Evolutionary conservation across 2,329 filamentous ascomycete species (phyloP).

Genomic region (Fusarium xyrophilum): DNA sequence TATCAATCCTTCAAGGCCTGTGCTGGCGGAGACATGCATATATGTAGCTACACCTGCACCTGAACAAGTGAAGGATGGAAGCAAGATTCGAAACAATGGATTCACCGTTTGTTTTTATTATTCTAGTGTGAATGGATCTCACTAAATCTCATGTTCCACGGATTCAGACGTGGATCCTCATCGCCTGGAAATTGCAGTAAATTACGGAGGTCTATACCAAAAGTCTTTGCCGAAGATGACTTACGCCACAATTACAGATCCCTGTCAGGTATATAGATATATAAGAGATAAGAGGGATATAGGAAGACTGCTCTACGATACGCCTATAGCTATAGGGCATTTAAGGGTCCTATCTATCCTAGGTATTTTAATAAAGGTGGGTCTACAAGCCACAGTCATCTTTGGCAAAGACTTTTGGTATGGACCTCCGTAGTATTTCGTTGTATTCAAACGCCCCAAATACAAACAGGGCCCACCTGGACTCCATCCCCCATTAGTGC

Average conservation of each 20-base stretch:
- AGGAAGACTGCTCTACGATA: too few relatives aligned
- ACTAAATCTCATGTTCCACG: neutral
- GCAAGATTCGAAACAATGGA: slow-evolving; percentile 28
- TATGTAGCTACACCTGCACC: slow-evolving; percentile 1
- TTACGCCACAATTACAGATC: too few relatives aligned
- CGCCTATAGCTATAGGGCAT: too few relatives aligned
- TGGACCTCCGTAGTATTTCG: too few relatives aligned
- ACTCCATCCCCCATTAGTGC: slow-evolving; percentile 21
- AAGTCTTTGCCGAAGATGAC: too few relatives aligned
- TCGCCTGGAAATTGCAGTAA: slow-evolving; percentile 35
- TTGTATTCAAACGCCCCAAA: slow-evolving; percentile 33
- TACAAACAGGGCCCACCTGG: slow-evolving; percentile 27
- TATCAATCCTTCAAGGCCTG: slow-evolving; percentile 21
- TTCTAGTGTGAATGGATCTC: slow-evolving; percentile 23
- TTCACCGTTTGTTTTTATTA: slow-evolving; percentile 35
- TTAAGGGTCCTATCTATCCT: too few relatives aligned
- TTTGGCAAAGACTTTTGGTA: too few relatives aligned
- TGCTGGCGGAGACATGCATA: slow-evolving; percentile 32
- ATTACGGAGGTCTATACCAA: too few relatives aligned
- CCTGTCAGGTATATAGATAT: too few relatives aligned
- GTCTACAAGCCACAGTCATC: too few relatives aligned
- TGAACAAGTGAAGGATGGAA: slow-evolving; percentile 17
- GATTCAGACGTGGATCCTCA: slow-evolving; percentile 26
- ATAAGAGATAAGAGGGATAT: too few relatives aligned
- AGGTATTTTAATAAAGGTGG: too few relatives aligned